Evolutionary conservation across 768 basidiomycete species (phyloP), one percentile per base, ranked within the genome.

Genomic region (Artomyces pyxidatus): DNA sequence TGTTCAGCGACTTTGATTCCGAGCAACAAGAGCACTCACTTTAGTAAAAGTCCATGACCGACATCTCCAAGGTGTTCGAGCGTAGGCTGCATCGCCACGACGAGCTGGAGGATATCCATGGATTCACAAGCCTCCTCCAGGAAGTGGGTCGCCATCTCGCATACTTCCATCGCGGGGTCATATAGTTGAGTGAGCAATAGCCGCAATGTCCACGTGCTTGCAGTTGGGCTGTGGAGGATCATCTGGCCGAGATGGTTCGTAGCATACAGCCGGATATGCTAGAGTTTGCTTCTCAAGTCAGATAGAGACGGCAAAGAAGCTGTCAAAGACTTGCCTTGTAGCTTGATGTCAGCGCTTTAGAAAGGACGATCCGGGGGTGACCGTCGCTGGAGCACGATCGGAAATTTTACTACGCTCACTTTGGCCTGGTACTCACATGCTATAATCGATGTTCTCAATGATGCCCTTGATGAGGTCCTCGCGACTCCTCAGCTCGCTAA

Each of bases 181-280:
- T 98, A 99, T 10, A 98, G 71, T 64, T 99, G 96, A 0, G 95
- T 98, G 17, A 98, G 74, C 28, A 99, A 81, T 9, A 98, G 77
- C 6, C 88, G 81, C 37, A 98, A 71, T 12, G 83, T 89, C 96
- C 95, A 99, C 1, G 85, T 77, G 57, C 86, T 83, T 0, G 87
- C 80, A 29, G 67, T 78, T 6, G 74, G 48, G 43, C 77, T 77
- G 54, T 71, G 74, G 27, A 81, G 83, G 52, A 97, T 85, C 35
- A 96, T 72, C 30, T 80, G 71, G 22, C 91, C 91, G 6, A 98
- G 76, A 62, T 92, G 88, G 53, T 78, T 78, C 1, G 95, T 98
- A 0, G 95, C 87, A 61, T 87, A 92, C 37, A 89, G 68, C 25
- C 95, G 83, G 48, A 94, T 83, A 58, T 90, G 88, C 89, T 94